Evolutionary conservation across 257 asterid species (phyloP).

Genomic region (Leptodermis oblonga): DNA sequence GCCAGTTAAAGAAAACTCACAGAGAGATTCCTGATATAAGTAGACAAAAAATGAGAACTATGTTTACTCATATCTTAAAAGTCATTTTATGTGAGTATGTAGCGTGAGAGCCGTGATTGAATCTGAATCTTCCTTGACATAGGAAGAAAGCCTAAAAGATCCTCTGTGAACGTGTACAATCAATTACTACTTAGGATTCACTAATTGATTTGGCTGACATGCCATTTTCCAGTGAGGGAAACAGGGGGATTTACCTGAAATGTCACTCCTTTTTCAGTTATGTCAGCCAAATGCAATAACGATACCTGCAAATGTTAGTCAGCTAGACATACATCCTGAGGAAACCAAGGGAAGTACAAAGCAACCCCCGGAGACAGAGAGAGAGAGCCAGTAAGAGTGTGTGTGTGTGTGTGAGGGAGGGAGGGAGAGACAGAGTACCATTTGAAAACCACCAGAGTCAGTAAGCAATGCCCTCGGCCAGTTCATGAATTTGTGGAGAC

Average conservation of each 20-base stretch:
- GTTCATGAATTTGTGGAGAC: conserved; percentile 93
- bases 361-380: neutral
- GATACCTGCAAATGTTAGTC: conserved; percentile 63
- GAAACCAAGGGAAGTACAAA: neutral
- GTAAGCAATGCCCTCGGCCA: conserved; percentile 97
- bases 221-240: too few relatives aligned
- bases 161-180: too few relatives aligned
- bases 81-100: neutral
- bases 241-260: conserved; percentile 69
- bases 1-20: neutral
- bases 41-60: neutral
- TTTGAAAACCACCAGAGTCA: conserved; percentile 99
- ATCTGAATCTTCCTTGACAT: neutral
- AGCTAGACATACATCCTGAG: conserved; percentile 6
- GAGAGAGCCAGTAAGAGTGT: neutral
- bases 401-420: neutral
- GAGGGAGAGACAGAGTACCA: conserved; percentile 44
- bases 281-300: conserved; percentile 93
- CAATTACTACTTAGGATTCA: too few relatives aligned
- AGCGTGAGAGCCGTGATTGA: neutral
- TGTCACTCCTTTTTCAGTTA: conserved; percentile 91
- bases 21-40: neutral
- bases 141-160: too few relatives aligned
- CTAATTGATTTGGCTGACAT: too few relatives aligned
- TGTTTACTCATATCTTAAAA: neutral